phyloP scores from a whole-genome alignment of 2,329 filamentous ascomycete species.

The Aureobasidium subglaciale region DNA sequence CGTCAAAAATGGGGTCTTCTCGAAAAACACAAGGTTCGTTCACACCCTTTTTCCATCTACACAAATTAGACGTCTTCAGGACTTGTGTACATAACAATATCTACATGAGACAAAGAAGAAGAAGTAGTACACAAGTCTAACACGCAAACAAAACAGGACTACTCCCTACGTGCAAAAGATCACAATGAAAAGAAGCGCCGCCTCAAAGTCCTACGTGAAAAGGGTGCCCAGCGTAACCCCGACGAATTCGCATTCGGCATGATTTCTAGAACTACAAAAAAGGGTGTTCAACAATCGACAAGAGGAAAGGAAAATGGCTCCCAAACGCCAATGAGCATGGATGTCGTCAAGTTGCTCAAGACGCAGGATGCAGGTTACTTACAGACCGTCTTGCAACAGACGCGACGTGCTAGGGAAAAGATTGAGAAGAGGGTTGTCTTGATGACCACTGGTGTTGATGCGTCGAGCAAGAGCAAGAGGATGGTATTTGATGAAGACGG shows the following conservation, averaged over 20 bases:
- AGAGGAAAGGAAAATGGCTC: conserved; percentile 36
- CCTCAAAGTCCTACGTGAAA: conserved; percentile 51
- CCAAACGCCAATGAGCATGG: conserved; percentile 36
- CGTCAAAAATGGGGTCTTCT: conserved; percentile 83
- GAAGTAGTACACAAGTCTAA: background rate
- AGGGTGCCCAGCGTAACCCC: conserved; percentile 54
- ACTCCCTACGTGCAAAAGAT: conserved; percentile 57
- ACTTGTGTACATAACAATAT: background rate
- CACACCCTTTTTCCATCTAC: background rate
- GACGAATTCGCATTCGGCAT: conserved; percentile 63
- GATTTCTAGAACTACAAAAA: conserved; percentile 47
- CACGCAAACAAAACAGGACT: conserved; percentile 40
- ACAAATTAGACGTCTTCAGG: background rate
- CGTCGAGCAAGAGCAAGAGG: conserved; percentile 28
- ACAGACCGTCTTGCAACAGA: conserved; percentile 50
- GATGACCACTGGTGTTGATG: conserved; percentile 35
- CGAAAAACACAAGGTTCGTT: conserved; percentile 79
- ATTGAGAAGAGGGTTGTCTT: conserved; percentile 32
- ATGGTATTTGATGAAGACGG: conserved; percentile 33
- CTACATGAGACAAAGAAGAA: background rate
- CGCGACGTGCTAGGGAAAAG: conserved; percentile 47
- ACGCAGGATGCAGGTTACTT: conserved; percentile 59
- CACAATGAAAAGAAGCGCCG: conserved; percentile 56
- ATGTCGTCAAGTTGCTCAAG: conserved; percentile 57
- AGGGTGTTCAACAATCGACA: conserved; percentile 38